phyloP scores from a whole-genome alignment of 1,284 basidiomycete species.

The Puccinia polysora region DNA sequence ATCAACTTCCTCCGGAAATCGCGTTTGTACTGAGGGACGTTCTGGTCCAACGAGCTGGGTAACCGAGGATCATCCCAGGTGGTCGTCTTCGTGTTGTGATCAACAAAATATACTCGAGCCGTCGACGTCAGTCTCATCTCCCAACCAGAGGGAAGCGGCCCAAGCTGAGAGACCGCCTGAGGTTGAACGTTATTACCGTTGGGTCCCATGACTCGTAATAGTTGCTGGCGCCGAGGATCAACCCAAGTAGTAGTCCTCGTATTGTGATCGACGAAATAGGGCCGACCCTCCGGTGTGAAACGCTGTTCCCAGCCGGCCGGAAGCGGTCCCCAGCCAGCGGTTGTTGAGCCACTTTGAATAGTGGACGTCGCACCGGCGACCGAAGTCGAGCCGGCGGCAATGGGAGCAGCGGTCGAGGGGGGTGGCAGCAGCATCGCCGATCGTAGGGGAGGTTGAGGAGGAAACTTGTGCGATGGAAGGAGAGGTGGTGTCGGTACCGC shows the following conservation, averaged over 20 bases:
- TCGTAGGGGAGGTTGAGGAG: no score
- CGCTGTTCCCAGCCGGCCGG: constrained; percentile 56
- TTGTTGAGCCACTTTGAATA: constrained; percentile 62
- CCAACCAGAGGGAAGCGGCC: constrained; percentile 92
- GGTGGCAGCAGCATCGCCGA: no score
- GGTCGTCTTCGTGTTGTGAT: constrained; percentile 91
- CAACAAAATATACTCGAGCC: constrained; percentile 90
- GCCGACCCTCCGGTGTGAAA: constrained; percentile 23
- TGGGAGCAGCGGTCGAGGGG: constrained; percentile 53
- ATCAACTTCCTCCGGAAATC: constrained; percentile 98
- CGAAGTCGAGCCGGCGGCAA: constrained; percentile 54
- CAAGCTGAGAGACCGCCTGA: constrained; percentile 79
- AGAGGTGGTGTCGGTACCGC: constrained; percentile 52
- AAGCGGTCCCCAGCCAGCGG: constrained; percentile 58
- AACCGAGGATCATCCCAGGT: constrained; percentile 81
- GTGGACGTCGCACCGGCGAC: constrained; percentile 45
- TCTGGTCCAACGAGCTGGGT: constrained; percentile 57
- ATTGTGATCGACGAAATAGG: constrained; percentile 74
- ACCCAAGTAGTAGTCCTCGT: constrained; percentile 95
- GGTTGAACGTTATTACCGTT: constrained; percentile 73
- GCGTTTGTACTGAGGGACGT: constrained; percentile 98
- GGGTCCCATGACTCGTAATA: constrained; percentile 78
- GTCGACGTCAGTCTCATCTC: constrained; percentile 93
- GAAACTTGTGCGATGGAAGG: no score
- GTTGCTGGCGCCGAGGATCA: constrained; percentile 83